Conservation (phyloP, 768 basidiomycete species). For the Trametes punicea region DNA sequence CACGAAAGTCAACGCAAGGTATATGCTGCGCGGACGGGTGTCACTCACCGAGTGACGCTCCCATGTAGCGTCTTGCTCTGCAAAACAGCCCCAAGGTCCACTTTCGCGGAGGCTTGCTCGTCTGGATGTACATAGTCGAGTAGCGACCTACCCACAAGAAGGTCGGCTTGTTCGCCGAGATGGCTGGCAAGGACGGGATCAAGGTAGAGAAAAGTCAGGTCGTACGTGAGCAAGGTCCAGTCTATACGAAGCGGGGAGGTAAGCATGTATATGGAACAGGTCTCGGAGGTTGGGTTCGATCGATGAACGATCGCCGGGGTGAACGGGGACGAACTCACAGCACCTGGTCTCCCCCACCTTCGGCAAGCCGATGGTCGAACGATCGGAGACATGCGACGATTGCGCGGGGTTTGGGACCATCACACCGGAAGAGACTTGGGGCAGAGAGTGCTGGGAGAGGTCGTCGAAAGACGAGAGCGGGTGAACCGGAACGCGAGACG, state of each 20-base stretch:
- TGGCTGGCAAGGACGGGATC: slow-evolving; percentile 77
- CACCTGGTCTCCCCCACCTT: slow-evolving; percentile 72
- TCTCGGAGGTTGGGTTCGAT: slow-evolving; percentile 36
- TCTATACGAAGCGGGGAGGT: slow-evolving; percentile 43
- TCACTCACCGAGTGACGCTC: slow-evolving; percentile 69
- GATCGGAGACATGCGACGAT: slow-evolving; percentile 33
- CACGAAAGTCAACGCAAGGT: slow-evolving; percentile 22
- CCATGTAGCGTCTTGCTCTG: slow-evolving; percentile 76
- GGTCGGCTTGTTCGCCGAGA: slow-evolving; percentile 66
- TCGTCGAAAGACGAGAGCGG: slow-evolving; percentile 33
- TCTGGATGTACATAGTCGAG: slow-evolving; percentile 83
- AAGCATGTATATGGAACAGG: slow-evolving; percentile 21
- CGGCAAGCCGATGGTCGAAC: slow-evolving; percentile 39
- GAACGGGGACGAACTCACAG: slow-evolving; percentile 49
- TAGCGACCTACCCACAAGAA: slow-evolving; percentile 66
- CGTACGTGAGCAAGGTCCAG: slow-evolving; percentile 77
- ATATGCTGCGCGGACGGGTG: slow-evolving; percentile 19
- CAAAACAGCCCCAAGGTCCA: slow-evolving; percentile 72
- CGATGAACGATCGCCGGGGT: slow-evolving; percentile 35
- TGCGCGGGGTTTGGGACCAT: slow-evolving; percentile 23
- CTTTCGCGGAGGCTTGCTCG: slow-evolving; percentile 69
- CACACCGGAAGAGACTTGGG: slow-evolving; percentile 24
- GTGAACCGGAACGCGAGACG: slow-evolving; percentile 22
- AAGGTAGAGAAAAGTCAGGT: slow-evolving; percentile 76
- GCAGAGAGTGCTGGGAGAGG: slow-evolving; percentile 33